Base-by-base conservation (phyloP, 1,284 basidiomycete genomes). In the Leccinum pachyderme region DNA sequence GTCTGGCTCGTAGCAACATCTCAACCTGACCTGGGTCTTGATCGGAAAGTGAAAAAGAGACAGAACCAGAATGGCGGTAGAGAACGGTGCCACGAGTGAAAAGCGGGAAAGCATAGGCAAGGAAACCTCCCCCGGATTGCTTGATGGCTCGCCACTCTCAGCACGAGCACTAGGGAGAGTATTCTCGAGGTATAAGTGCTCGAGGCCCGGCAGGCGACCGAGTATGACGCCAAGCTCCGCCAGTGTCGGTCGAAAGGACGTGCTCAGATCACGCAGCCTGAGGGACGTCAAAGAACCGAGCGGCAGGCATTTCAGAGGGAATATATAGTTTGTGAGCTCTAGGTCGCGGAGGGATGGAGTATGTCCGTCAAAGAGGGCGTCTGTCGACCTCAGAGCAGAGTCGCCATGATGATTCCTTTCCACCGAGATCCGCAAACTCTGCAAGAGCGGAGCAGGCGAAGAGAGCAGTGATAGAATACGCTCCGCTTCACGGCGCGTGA, bases 261-360 rank as follows among this genome's bases (percentile, higher is more conserved):
- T 5, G 44, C 59, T 49, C 6, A 71, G 58, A 52, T 67, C 51
- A 39, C 64, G 52, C 8, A 75, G 52, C 25, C 62, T 63, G 50
- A 76, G 61, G 29, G 57, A 57, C 6, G 64, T 72, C 5, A 77
- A 61, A 53, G 62, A 61, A 32, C 49, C 52, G 29, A 74, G 53
- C 7, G 69, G 46, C 1, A 65, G 57, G 2, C 66, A 69, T 18
- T 60, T 59, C 67, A 73, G 68, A 3, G 63, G 58, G 37, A 72
- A 52, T 7, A 59, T 55, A 47, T 67, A 72, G 35, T 62, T 53
- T 9, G 49, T 60, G 5, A 76, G 52, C 44, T 71, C 63, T 12
- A 76, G 53, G 24, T 58, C 56, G 48, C 65, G 64, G 27, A 77
- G 66, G 29, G 57, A 61, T 24, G 70, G 70, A 2, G 65, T 61